Evolutionary conservation across 495 filamentous ascomycete species (phyloP).

Genomic region (Aspergillus steynii): DNA sequence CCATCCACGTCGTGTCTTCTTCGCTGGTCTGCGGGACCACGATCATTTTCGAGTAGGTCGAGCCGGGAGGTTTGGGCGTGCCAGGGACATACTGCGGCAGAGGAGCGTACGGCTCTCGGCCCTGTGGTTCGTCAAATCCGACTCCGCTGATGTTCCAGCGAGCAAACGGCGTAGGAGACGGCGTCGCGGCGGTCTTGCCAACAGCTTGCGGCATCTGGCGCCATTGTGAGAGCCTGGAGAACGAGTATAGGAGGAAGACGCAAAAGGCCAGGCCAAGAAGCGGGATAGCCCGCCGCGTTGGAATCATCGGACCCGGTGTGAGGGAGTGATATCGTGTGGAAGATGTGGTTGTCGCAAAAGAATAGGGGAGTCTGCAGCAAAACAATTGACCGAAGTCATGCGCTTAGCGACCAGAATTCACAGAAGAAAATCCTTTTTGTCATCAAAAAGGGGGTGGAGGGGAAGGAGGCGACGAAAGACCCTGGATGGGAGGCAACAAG

Average conservation of each 20-base stretch:
- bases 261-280: constrained; percentile 42
- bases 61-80: constrained; percentile 40
- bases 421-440: not conserved
- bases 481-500: not conserved
- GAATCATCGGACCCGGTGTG: constrained; percentile 33
- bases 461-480: not conserved
- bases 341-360: not conserved
- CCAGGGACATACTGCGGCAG: constrained; percentile 42
- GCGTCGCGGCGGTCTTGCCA: constrained; percentile 29
- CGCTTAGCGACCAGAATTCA: not conserved
- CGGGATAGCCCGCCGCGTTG: constrained; percentile 36
- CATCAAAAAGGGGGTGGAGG: not conserved
- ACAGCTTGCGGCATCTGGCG: constrained; percentile 34
- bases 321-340: not conserved
- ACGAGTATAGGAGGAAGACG: constrained; percentile 30
- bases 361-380: not conserved
- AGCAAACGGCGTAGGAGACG: constrained; percentile 15
- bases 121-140: constrained; percentile 9
- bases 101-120: constrained; percentile 28
- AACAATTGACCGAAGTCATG: not conserved
- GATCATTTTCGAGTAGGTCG: constrained; percentile 50
- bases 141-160: constrained; percentile 28
- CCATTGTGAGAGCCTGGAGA: constrained; percentile 38
- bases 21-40: constrained; percentile 57
- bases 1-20: constrained; percentile 65